phyloP scores from a whole-genome alignment of 1,284 basidiomycete genomes.

The Heterobasidion irregulare region DNA sequence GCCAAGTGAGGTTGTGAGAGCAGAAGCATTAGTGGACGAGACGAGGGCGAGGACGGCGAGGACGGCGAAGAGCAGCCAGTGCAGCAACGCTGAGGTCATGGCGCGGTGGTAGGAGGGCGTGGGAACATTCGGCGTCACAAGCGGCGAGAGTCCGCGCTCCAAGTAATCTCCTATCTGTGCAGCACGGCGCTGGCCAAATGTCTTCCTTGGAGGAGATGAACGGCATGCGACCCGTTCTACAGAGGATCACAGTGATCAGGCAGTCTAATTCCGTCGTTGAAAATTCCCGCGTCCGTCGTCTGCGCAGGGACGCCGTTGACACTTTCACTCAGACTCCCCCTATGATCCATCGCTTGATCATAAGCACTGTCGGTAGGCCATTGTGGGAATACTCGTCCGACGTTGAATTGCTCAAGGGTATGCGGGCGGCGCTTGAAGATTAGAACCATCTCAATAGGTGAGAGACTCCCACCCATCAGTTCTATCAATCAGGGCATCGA shows the following conservation, averaged over 20 bases:
- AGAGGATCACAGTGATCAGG: too few relatives aligned
- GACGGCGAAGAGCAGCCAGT: slow-evolving; percentile 11
- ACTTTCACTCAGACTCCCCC: neutral
- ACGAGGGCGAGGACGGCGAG: slow-evolving; percentile 15
- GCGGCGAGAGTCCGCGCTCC: too few relatives aligned
- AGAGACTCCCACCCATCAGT: neutral
- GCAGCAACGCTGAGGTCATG: neutral
- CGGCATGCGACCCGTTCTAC: too few relatives aligned
- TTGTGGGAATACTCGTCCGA: slow-evolving; percentile 9
- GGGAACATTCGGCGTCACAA: too few relatives aligned
- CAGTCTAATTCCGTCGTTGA: too few relatives aligned
- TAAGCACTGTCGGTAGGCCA: slow-evolving; percentile 7
- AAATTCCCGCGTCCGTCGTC: neutral
- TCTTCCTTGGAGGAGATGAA: too few relatives aligned
- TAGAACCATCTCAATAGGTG: neutral
- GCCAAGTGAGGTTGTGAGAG: slow-evolving; percentile 81
- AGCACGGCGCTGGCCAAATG: too few relatives aligned
- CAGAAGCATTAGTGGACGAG: slow-evolving; percentile 37
- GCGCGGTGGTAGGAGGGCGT: too few relatives aligned
- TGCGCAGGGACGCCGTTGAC: neutral
- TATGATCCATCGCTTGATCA: slow-evolving; percentile 7
- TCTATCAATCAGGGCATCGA: slow-evolving; percentile 1
- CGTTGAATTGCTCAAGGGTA: slow-evolving; percentile 4
- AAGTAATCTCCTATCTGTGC: too few relatives aligned
- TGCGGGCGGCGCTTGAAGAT: slow-evolving; percentile 4